Conservation (phyloP, 1,284 basidiomycete species). For the Ceratobasidium sp. region DNA sequence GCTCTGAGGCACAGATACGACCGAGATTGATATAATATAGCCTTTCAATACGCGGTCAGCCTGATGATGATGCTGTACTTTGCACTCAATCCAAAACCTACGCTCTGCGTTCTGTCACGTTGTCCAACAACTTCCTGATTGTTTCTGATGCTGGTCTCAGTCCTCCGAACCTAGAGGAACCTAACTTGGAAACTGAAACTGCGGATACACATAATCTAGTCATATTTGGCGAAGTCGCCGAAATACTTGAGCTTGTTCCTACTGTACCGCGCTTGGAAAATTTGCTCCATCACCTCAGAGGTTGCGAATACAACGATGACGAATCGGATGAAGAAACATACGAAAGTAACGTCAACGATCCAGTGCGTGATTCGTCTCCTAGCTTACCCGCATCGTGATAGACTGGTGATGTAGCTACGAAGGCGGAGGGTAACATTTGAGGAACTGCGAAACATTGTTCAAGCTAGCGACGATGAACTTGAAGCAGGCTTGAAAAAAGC, state of each 20-base stretch:
- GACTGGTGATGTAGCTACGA: slow-evolving; percentile 43
- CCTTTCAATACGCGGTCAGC: slow-evolving; percentile 78
- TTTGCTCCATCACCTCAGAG: slow-evolving; percentile 60
- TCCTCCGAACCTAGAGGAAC: slow-evolving; percentile 42
- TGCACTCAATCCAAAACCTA: slow-evolving; percentile 84
- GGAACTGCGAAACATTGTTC: slow-evolving; percentile 67
- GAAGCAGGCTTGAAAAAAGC: slow-evolving; percentile 65
- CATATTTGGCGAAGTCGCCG: slow-evolving; percentile 73
- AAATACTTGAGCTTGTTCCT: slow-evolving; percentile 78
- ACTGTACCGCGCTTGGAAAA: slow-evolving; percentile 72
- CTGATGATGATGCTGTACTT: slow-evolving; percentile 84
- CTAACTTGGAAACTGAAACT: slow-evolving; percentile 46
- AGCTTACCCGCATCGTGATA: neutral
- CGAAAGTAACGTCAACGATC: slow-evolving; percentile 46
- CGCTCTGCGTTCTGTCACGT: slow-evolving; percentile 74
- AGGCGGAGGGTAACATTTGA: slow-evolving; percentile 59
- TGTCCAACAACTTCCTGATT: slow-evolving; percentile 85
- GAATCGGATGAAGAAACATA: slow-evolving; percentile 56
- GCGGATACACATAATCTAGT: slow-evolving; percentile 53
- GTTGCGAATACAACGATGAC: slow-evolving; percentile 66
- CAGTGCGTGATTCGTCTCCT: slow-evolving; percentile 17
- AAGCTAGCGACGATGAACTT: slow-evolving; percentile 79
- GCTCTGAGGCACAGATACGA: neutral
- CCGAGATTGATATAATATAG: slow-evolving; percentile 50
- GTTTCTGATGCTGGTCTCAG: slow-evolving; percentile 52